Base-by-base conservation (phyloP, 2,329 filamentous ascomycete genomes). In the Pseudopyricularia cyperi region DNA sequence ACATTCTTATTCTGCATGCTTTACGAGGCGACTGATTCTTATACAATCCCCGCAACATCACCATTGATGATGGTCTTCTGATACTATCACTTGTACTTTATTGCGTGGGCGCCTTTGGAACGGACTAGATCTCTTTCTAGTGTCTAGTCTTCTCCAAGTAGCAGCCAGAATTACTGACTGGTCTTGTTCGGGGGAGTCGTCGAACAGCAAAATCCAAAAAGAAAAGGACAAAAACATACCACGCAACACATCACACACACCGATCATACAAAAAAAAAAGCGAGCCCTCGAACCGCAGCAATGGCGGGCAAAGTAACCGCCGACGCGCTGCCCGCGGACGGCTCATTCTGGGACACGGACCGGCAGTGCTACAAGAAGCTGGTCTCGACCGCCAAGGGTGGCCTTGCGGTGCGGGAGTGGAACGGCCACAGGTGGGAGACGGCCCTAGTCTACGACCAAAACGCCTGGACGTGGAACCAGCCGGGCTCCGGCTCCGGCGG, bases 191-290 rank as follows among this genome's bases (percentile, higher is more conserved):
- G 39, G 8, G 7, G 39, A 39, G 17, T 15, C 8, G 7, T 12
- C 19, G 14, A 39, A 4, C 19, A 26, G 19, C 19, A 44, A 44
- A 22, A 53, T 51, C 55, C 56, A 56, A 58, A 49, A 44, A 44
- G 22, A 58, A 49, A 44, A 44, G 22, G 39, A 22, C 12, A 24
- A 19, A 44, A 12, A 24, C 19, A 44, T 22, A 24, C 39, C 17
- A 44, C 19, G 5, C 17, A 44, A 22, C 11, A 24, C 39, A 9
- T 9, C n/a, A n/a, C n/a, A n/a, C n/a, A n/a, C n/a, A n/a, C n/a
- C n/a, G n/a, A n/a, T n/a, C n/a, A n/a, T n/a, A n/a, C n/a, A n/a
- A n/a, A n/a, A n/a, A n/a, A n/a, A n/a, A n/a, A n/a, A n/a, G n/a
- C n/a, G n/a, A 24, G 7, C 4, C 3, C 19, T 17, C n/a, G 7